Conservation (phyloP, 2,329 filamentous ascomycete genomes). For the Zalaria obscura region DNA sequence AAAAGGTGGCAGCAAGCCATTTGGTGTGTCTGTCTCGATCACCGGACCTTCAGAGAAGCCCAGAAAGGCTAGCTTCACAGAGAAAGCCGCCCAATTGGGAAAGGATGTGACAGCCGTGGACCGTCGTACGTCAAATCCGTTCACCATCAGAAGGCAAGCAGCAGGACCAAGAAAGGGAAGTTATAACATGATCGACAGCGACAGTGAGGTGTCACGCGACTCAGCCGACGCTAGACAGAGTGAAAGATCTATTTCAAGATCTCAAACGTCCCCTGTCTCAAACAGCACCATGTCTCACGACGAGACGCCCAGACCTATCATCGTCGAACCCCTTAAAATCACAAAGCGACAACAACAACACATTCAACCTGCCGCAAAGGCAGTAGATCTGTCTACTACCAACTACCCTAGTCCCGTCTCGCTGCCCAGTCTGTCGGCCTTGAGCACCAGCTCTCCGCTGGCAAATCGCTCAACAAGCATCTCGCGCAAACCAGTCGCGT, state of each 20-base stretch:
- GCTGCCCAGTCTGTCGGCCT: not conserved
- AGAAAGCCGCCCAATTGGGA: constrained; percentile 5
- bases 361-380: no score
- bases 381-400: no score
- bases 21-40: constrained; percentile 5
- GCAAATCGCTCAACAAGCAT: not conserved
- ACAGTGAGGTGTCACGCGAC: not conserved
- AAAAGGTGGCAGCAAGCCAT: not conserved
- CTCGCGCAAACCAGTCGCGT: not conserved
- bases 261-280: not conserved
- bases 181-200: not conserved
- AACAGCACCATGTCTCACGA: no score
- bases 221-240: not conserved
- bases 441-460: not conserved
- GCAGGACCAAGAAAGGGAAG: constrained; percentile 1
- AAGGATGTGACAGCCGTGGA: constrained; percentile 4
- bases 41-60: constrained; percentile 6
- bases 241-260: not conserved
- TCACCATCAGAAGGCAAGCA: not conserved
- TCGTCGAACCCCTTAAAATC: no score
- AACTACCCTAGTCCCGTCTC: no score
- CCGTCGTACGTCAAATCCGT: not conserved
- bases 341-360: not conserved
- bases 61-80: constrained; percentile 5
- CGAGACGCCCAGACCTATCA: no score